These are phyloP conservation scores for Melastoma candidum DNA, from an alignment of 441 rosid species.

Conservation along the genomic window DNA sequence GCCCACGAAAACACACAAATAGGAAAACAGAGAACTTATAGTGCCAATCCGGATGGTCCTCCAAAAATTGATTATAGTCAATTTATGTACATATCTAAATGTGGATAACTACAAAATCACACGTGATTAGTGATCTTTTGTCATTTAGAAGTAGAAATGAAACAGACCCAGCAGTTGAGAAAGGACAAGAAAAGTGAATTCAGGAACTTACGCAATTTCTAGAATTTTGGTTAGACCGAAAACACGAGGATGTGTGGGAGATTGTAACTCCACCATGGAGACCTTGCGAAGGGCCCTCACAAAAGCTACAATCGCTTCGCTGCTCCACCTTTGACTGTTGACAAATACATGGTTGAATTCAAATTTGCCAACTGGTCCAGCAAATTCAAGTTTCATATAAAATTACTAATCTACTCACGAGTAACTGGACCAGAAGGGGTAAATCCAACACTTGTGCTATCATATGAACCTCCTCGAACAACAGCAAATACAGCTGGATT, in stretches of 20 bases:
- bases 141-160: background rate
- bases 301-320: conserved; percentile 95
- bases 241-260: conserved; percentile 96
- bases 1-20: background rate
- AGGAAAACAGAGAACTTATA: no score
- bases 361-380: conserved; percentile 90
- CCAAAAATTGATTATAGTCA: no score
- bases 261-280: conserved; percentile 89
- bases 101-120: no score
- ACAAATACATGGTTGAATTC: conserved; percentile 96
- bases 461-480: conserved; percentile 98
- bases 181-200: conserved; percentile 5
- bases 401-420: conserved; percentile 67
- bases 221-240: conserved; percentile 97
- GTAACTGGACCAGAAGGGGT: conserved; percentile 59
- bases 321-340: conserved; percentile 87
- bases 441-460: conserved; percentile 60
- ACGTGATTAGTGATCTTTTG: no score
- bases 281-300: conserved; percentile 96
- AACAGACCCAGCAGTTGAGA: conserved; percentile 2
- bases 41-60: no score
- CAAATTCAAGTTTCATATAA: conserved; percentile 87
- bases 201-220: conserved; percentile 84
- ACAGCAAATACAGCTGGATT: conserved; percentile 96
- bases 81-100: no score